A percentile compares a stretch with the other conserved stretches of the same genome.
Conservation (phyloP, 1,139 yeast species). For the Taphrina deformans region DNA sequence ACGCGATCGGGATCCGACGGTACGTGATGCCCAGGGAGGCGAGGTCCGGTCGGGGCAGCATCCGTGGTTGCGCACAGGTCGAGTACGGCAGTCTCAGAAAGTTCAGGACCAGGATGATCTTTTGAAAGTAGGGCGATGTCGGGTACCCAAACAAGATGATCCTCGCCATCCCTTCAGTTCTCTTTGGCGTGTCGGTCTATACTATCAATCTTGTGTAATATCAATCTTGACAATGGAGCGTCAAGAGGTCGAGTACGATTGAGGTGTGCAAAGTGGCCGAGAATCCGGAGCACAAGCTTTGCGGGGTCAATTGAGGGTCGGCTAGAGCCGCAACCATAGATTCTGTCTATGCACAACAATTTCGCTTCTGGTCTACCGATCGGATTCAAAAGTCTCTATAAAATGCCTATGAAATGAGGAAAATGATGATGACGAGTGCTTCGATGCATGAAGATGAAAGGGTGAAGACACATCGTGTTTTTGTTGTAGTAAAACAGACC, state of each 20-base stretch:
- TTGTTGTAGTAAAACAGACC: not conserved
- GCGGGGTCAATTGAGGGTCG: not conserved
- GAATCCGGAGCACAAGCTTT: not conserved
- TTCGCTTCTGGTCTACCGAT: too few species aligned
- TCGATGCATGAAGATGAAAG: not conserved
- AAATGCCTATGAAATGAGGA: not conserved
- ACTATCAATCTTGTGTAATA: too few species aligned
- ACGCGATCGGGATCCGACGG: slow-evolving; percentile 25
- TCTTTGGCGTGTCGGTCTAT: too few species aligned
- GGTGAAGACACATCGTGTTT: not conserved
- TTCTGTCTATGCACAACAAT: not conserved
- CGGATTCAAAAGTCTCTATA: not conserved
- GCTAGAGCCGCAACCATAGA: not conserved
- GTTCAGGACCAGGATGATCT: slow-evolving; percentile 8
- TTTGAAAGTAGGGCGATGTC: slow-evolving; percentile 28
- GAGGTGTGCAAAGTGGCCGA: too few species aligned
- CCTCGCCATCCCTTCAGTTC: slow-evolving; percentile 4
- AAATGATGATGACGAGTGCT: not conserved
- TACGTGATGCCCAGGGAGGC: slow-evolving; percentile 21
- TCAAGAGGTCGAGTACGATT: too few species aligned
- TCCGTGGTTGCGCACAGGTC: slow-evolving; percentile 20
- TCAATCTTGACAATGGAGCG: too few species aligned
- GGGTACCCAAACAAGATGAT: slow-evolving; percentile 30
- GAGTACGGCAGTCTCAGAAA: slow-evolving; percentile 12
- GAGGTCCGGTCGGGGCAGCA: slow-evolving; percentile 31